Evolutionary conservation across 108 stramenopile genomes (phyloP).

Genomic region (Aurantiochytrium sp.): DNA sequence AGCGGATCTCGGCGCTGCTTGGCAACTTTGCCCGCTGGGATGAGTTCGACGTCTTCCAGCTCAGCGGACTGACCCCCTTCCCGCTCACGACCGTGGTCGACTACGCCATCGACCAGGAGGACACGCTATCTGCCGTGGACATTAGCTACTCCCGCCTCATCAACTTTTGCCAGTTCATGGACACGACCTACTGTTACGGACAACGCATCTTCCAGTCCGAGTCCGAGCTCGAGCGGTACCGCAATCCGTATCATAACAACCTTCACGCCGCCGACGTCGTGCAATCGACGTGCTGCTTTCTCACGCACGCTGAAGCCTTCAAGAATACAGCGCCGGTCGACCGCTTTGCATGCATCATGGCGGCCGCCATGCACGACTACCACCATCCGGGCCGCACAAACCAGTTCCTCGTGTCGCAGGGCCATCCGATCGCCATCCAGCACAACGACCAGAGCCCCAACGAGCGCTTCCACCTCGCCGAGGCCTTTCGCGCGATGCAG

Average conservation of each 20-base stretch:
- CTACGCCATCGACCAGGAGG: background rate
- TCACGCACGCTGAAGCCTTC: slow-evolving; percentile 30
- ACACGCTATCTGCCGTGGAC: background rate
- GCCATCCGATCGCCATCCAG: slow-evolving; percentile 41
- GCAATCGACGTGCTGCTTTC: slow-evolving; percentile 36
- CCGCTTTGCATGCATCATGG: slow-evolving; percentile 44
- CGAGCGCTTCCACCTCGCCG: slow-evolving; percentile 55
- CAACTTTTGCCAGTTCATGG: background rate
- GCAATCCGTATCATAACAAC: slow-evolving; percentile 51
- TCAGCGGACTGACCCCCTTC: background rate
- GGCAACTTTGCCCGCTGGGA: background rate
- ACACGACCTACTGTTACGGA: slow-evolving; percentile 5
- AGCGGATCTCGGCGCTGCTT: background rate
- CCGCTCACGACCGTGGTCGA: slow-evolving; percentile 1
- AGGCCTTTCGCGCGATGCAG: slow-evolving; percentile 46
- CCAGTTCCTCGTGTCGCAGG: slow-evolving; percentile 46
- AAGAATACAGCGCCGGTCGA: slow-evolving; percentile 34
- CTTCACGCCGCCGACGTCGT: slow-evolving; percentile 54
- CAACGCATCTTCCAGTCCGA: background rate
- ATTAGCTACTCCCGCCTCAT: slow-evolving; percentile 12
- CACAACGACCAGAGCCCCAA: slow-evolving; percentile 57
- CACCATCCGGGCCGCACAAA: slow-evolving; percentile 59
- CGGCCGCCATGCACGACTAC: slow-evolving; percentile 56
- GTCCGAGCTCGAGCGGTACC: background rate
- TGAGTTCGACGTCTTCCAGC: background rate